These are phyloP conservation scores for Aspergillus carbonarius DNA, from an alignment of 2,329 filamentous ascomycete genomes.

Conservation along the genomic window DNA sequence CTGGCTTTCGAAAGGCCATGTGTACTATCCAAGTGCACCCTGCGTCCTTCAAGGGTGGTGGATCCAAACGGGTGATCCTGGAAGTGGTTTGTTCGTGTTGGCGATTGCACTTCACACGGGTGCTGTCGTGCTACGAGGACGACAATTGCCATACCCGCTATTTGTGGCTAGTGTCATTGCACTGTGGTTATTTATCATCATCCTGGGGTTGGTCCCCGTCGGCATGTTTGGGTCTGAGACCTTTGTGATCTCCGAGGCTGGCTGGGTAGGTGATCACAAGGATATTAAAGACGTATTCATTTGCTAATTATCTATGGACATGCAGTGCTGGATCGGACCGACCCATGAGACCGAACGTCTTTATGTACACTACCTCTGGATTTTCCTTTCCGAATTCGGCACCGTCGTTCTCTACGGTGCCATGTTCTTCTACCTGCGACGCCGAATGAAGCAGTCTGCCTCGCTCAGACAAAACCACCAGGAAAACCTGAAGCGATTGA, in stretches of 20 bases:
- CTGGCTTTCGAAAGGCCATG: slow-evolving; percentile 45
- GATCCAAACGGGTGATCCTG: slow-evolving; percentile 52
- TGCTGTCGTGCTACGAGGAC: slow-evolving; percentile 49
- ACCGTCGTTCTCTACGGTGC: slow-evolving; percentile 51
- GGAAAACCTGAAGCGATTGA: slow-evolving; percentile 36
- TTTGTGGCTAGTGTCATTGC: slow-evolving; percentile 46
- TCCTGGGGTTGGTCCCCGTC: slow-evolving; percentile 50
- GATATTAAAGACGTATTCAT: neutral
- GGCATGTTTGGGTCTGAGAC: slow-evolving; percentile 40
- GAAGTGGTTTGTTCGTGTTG: slow-evolving; percentile 52
- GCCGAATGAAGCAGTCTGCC: slow-evolving; percentile 40
- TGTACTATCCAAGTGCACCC: slow-evolving; percentile 43
- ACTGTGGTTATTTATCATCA: slow-evolving; percentile 48
- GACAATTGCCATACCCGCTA: slow-evolving; percentile 43
- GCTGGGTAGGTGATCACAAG: slow-evolving; percentile 43
- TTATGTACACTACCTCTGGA: slow-evolving; percentile 56
- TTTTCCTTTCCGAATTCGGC: slow-evolving; percentile 54
- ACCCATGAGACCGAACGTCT: slow-evolving; percentile 47
- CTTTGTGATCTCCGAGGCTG: slow-evolving; percentile 50
- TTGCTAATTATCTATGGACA: neutral
- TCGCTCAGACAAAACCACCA: slow-evolving; percentile 32
- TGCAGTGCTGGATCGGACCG: slow-evolving; percentile 52
- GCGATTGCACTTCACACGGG: slow-evolving; percentile 56
- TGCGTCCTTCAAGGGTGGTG: slow-evolving; percentile 55
- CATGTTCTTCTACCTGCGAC: slow-evolving; percentile 50